Evolutionary conservation across 257 asterid species (phyloP), one percentile per base, ranked within the genome.

Genomic region (Buddleja alternifolia): DNA sequence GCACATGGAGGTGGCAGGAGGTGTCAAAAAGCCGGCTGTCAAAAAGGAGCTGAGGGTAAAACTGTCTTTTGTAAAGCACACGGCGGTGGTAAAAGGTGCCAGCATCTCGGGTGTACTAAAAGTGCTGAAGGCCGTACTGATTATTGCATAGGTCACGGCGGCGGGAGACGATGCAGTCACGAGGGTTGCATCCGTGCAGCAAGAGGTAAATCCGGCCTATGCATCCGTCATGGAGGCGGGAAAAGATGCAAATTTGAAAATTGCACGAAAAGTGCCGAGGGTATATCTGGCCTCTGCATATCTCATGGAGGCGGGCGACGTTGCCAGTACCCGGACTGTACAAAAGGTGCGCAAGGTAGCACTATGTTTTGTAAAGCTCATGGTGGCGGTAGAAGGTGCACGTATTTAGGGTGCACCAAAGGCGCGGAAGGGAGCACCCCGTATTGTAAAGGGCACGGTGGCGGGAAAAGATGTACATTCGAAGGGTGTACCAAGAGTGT

Each of bases 171-270:
- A 46, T 84, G 90, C 68, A 71, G 60, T 70, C 84, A 84, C 5
- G 81, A 71, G 29, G 85, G 77, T 19, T 87, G 94, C 78, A 2
- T 60, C 71, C 84, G 90, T 63, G 90, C 90, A 41, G 80, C 90
- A 3, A 82, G 94, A 70, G 88, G 94, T 8, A 85, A 71, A 46
- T 81, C 89, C 1, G 88, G 86, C 46, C 73, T 79, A 7, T 83
- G 92, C 69, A 83, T 88, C 46, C 85, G 88, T 7, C 95, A 85
- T 47, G 92, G 95, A 12, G 92, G 95, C 2, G 89, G 91, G 58
- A 88, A 88, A 74, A 83, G 95, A 72, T 87, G 95, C 72, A 68
- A 51, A 60, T 56, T 81, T 15, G 86, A 85, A 20, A 74, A 81
- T 25, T 87, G 91, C 72, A 63, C 73, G 0, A 79, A 70, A 73